phyloP scores from a whole-genome alignment of 495 filamentous ascomycete genomes.

The Aspergillus mulundensis region DNA sequence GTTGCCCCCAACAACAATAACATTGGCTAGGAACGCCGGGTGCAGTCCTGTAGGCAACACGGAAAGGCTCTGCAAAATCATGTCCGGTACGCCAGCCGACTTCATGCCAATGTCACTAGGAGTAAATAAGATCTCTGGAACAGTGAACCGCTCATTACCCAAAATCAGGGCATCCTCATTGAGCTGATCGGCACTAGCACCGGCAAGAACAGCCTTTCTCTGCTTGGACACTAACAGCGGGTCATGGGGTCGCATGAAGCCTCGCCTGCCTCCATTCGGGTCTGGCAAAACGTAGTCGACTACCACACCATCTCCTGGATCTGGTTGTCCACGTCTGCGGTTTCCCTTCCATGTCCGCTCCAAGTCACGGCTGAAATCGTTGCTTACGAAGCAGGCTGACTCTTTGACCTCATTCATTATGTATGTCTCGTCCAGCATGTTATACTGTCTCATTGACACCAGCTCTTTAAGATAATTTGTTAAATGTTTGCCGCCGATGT shows the following conservation, averaged over 20 bases:
- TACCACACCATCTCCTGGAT: slow-evolving; percentile 63
- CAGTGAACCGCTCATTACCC: slow-evolving; percentile 85
- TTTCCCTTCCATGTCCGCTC: slow-evolving; percentile 83
- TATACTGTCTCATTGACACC: slow-evolving; percentile 84
- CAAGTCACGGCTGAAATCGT: slow-evolving; percentile 73
- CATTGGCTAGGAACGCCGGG: slow-evolving; percentile 77
- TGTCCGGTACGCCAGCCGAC: slow-evolving; percentile 76
- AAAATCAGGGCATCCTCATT: slow-evolving; percentile 81
- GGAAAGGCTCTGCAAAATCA: slow-evolving; percentile 76
- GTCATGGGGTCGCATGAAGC: slow-evolving; percentile 74
- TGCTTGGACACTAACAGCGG: slow-evolving; percentile 56
- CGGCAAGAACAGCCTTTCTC: slow-evolving; percentile 49
- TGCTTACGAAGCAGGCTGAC: slow-evolving; percentile 75
- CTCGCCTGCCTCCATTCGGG: slow-evolving; percentile 70
- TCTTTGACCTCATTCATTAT: slow-evolving; percentile 97
- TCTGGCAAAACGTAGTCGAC: slow-evolving; percentile 93
- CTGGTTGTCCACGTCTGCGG: slow-evolving; percentile 38
- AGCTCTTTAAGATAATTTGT: slow-evolving; percentile 94
- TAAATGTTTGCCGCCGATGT: slow-evolving; percentile 86
- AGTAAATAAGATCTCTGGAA: slow-evolving; percentile 86
- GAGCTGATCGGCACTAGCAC: slow-evolving; percentile 50
- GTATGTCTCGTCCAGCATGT: slow-evolving; percentile 88
- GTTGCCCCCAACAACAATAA: slow-evolving; percentile 87
- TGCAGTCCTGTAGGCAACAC: slow-evolving; percentile 71
- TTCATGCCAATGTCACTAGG: slow-evolving; percentile 83